These are phyloP conservation scores for Phytopythium boreale DNA, from an alignment of 352 stramenopile genomes.

Conservation along the genomic window DNA sequence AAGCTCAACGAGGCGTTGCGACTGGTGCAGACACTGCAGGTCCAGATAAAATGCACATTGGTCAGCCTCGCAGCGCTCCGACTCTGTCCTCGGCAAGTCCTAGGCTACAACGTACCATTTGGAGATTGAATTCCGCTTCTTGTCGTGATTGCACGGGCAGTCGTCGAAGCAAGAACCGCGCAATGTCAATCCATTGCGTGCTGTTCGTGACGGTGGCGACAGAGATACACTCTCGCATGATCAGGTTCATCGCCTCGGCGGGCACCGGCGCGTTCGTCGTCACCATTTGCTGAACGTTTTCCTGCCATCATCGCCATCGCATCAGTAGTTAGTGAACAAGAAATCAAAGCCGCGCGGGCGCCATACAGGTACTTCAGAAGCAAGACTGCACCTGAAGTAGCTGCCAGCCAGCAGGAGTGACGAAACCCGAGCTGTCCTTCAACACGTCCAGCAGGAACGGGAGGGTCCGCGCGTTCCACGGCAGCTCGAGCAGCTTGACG, in stretches of 20 bases:
- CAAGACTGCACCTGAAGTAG: conserved; percentile 40
- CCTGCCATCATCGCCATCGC: conserved; percentile 13
- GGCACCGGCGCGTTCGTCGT: conserved; percentile 26
- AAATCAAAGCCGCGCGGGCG: no score
- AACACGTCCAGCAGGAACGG: conserved; percentile 58
- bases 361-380: no score
- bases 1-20: conserved; percentile 35
- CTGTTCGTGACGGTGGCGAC: conserved; percentile 42
- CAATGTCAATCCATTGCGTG: conserved; percentile 49
- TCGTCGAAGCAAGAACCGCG: conserved; percentile 44
- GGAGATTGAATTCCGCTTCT: conserved; percentile 75
- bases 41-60: conserved; percentile 8
- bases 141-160: conserved; percentile 53
- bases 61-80: background rate
- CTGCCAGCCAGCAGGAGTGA: conserved; percentile 44
- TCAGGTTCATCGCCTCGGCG: conserved; percentile 52
- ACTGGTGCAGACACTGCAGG: conserved; percentile 56
- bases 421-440: conserved; percentile 39
- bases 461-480: conserved; percentile 52
- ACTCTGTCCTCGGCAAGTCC: background rate
- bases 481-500: conserved; percentile 62
- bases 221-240: conserved; percentile 60
- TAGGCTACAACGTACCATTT: conserved; percentile 45
- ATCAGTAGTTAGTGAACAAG: background rate
- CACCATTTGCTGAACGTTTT: conserved; percentile 48